These are phyloP conservation scores for Naganishia cerealis DNA, from an alignment of 1,284 basidiomycete genomes.

Conservation along the genomic window DNA sequence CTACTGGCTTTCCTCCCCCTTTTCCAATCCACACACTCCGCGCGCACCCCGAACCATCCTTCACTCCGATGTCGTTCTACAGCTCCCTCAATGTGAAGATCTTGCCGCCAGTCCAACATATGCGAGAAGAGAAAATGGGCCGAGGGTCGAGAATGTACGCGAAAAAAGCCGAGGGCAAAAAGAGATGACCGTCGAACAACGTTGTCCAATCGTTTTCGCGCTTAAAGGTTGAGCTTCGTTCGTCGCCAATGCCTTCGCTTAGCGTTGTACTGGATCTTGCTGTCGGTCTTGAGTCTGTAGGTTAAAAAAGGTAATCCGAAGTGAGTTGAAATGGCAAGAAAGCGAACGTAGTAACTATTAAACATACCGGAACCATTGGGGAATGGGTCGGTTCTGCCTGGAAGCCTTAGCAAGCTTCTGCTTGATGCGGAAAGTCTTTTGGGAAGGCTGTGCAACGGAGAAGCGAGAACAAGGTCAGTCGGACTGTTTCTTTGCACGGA, in stretches of 20 bases:
- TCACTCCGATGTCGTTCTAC: not conserved
- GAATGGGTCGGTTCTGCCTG: slow-evolving; percentile 95
- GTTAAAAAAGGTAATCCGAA: not conserved
- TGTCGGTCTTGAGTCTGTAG: slow-evolving; percentile 82
- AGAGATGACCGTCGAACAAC: not conserved
- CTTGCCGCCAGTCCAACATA: not conserved
- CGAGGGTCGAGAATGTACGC: not conserved
- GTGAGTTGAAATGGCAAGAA: not conserved
- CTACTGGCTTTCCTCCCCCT: not conserved
- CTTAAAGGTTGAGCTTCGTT: slow-evolving; percentile 89
- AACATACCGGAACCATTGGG: slow-evolving; percentile 80
- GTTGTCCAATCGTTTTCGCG: slow-evolving; percentile 17
- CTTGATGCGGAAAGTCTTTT: slow-evolving; percentile 97
- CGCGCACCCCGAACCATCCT: not conserved
- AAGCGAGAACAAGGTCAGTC: not conserved
- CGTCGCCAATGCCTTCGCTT: slow-evolving; percentile 93
- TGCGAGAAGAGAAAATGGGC: not conserved
- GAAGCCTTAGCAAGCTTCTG: slow-evolving; percentile 92
- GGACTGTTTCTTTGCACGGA: not conserved
- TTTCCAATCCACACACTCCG: not conserved
- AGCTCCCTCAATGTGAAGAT: not conserved
- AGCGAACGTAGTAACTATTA: too few species aligned
- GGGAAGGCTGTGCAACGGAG: slow-evolving; percentile 70
- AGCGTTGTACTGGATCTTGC: slow-evolving; percentile 72
- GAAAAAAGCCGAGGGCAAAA: not conserved